A percentile compares a stretch with the other conserved stretches of the same genome.
Conservation (phyloP, 2,329 filamentous ascomycete genomes). For the Ascocoryne sarcoides region DNA sequence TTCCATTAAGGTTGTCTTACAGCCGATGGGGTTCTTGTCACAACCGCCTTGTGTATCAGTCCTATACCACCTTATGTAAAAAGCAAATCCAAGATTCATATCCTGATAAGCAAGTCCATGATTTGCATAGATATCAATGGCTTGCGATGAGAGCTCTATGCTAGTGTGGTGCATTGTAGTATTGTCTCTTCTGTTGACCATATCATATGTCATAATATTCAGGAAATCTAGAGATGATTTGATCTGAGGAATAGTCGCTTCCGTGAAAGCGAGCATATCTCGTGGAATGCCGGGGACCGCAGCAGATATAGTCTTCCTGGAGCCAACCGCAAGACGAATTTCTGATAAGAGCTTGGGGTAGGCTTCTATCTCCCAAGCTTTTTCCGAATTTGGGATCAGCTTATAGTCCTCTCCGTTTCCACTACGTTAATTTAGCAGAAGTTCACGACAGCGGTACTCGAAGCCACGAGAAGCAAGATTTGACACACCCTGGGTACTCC, state of each 20-base stretch:
- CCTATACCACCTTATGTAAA: conserved; percentile 57
- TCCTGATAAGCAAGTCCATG: conserved; percentile 38
- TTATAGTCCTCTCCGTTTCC: conserved; percentile 68
- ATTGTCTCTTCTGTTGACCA: conserved; percentile 60
- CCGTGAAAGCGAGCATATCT: conserved; percentile 62
- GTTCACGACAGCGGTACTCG: too few species aligned
- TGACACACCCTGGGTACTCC: conserved; percentile 51
- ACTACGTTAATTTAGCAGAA: too few species aligned
- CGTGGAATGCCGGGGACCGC: conserved; percentile 55
- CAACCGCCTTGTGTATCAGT: conserved; percentile 34
- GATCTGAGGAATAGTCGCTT: conserved; percentile 48
- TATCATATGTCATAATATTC: conserved; percentile 63
- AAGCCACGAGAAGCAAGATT: too few species aligned
- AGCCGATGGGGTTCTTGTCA: conserved; percentile 38
- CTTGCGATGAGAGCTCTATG: conserved; percentile 43
- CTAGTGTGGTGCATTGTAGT: conserved; percentile 56
- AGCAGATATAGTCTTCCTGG: conserved; percentile 52
- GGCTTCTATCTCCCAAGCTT: conserved; percentile 52
- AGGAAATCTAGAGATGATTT: conserved; percentile 53
- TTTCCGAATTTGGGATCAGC: conserved; percentile 48
- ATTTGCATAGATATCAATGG: conserved; percentile 52
- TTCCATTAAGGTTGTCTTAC: conserved; percentile 47
- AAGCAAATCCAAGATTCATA: conserved; percentile 56
- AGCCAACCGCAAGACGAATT: conserved; percentile 48
- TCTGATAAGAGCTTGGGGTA: conserved; percentile 53